Percentiles rank a stretch among this genome's conserved stretches.
phyloP scores from a whole-genome alignment of 176 grass and related monocot species.

The Paspalum vaginatum region DNA sequence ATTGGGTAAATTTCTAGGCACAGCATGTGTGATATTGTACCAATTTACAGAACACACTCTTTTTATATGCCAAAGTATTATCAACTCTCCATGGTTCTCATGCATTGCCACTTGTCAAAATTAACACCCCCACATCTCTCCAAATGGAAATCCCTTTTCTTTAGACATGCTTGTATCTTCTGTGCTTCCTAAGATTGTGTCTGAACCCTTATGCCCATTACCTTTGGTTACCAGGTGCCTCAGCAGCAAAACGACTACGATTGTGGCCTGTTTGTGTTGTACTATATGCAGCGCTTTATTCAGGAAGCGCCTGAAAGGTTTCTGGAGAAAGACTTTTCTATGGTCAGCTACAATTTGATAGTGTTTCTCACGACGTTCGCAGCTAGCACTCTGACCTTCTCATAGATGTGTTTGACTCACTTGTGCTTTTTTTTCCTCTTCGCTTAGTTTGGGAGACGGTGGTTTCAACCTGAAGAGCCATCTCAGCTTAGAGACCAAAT shows the following conservation, averaged over 20 bases:
- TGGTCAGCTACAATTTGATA: slow-evolving; percentile 42
- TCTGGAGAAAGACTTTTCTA: slow-evolving; percentile 58
- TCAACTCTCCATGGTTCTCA: not conserved
- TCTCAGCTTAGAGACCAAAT: slow-evolving; percentile 26
- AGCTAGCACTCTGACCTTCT: not conserved
- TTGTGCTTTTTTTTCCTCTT: not conserved
- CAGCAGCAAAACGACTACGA: slow-evolving; percentile 95
- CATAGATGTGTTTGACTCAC: slow-evolving; percentile 21
- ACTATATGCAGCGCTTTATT: slow-evolving; percentile 82
- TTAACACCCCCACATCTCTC: not conserved
- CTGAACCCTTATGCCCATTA: slow-evolving; percentile 6
- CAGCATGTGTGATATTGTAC: not conserved
- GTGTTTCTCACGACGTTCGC: slow-evolving; percentile 24
- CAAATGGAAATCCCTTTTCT: not conserved
- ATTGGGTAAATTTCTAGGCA: slow-evolving; percentile 16
- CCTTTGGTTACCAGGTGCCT: slow-evolving; percentile 67
- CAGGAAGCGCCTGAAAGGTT: slow-evolving; percentile 83
- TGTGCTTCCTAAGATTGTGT: not conserved
- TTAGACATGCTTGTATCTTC: not conserved
- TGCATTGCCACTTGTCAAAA: slow-evolving; percentile 19
- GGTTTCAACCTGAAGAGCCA: slow-evolving; percentile 80
- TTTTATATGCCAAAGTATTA: not conserved
- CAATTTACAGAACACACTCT: not conserved
- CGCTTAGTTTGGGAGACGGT: slow-evolving; percentile 69
- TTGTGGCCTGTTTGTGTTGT: slow-evolving; percentile 93